Base-by-base conservation (phyloP, 331 rosid species). In the Rosa hybrid region DNA sequence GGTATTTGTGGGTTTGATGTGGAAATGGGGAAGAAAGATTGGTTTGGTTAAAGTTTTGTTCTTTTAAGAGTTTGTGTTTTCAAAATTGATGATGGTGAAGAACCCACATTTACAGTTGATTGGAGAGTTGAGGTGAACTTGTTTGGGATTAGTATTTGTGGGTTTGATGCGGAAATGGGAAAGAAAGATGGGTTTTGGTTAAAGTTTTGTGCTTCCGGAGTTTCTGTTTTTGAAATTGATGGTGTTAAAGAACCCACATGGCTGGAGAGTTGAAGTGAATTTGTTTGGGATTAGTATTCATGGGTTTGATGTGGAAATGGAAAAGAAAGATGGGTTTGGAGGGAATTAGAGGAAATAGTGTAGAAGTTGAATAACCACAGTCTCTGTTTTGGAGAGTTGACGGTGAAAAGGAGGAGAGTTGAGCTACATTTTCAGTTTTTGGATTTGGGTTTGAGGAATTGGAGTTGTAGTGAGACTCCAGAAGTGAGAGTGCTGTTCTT, bases 11-110 rank as follows among this genome's bases (percentile, higher is more conserved):
- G n/a, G 62, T 54, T 54, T 74, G 7, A n/a, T 54, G n/a, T 21
- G 50, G 48, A 70, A 34, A 42, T 18, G 13, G 51, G 50, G 25
- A 76, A 27, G 51, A 34, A 27, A 48, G 13, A 17, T 25, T 13
- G 34, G 41, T 21, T 73, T 18, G 59, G 63, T 94, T 30, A 48
- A 73, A 53, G 54, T 5, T 53, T 51, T 80, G 65, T 68, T 38
- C 49, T 72, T 56, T 68, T 4, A 17, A 34, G 11, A 46, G 54
- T 83, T 27, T 42, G 44, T 79, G 68, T 71, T 49, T 59, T 12
- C 0, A 68, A 11, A 45, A 51, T 68, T 25, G 30, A 46, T 50
- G 25, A 45, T 25, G 51, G 46, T 27, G 48, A 68, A 41, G 68
- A 53, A n/a, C 50, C 70, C 42, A 46, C 75, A 50, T n/a, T 49